Base-by-base conservation (phyloP, 2,329 filamentous ascomycete genomes). In the Ophiostoma australiae region DNA sequence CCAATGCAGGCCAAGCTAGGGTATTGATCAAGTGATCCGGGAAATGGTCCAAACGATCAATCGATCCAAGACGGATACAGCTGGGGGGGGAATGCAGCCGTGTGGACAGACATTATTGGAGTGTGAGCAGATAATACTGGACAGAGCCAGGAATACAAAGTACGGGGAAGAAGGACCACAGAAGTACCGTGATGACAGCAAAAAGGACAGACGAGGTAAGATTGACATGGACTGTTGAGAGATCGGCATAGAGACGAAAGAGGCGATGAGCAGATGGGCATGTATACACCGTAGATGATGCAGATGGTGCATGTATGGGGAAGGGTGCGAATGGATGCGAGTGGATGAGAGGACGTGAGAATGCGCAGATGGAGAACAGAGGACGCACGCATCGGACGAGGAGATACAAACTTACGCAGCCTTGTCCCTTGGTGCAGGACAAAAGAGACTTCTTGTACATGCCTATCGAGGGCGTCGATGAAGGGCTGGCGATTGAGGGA, bases 371-470 rank as follows among this genome's bases (percentile, higher is more conserved):
- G 17, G 33, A 65, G 33, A 65, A 37, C 23, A 13, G 15, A 48
- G 52, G 52, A 58, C 27, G 23, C 52, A 58, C 11, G 39, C 39
- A 58, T 58, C 20, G 39, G 33, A 61, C 37, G 35, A 63, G n/a
- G 48, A 58, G 67, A 68, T n/a, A 71, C 70, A 70, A 70, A 63
- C 58, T 63, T 63, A 63, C 71, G 71, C 67, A 39, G 63, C 70
- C 70, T 41, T 55, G 63, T 58, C 69, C 52, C 66, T 69, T 39
- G 27, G 7, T 68, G 68, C 15, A 68, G 68, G 44, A 35, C 37
- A 48, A 17, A 58, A 17, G 15, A 33, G 66, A 41, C 58, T 69
- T 70, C 69, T 72, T 67, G 58, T 70, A 70, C 69, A 73, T 74
- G 48, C 70, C 70, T 70, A 66, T 67, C 69, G 15, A 33, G n/a